Evolutionary conservation across 768 basidiomycete genomes (phyloP), one percentile per base, ranked within the genome.

Genomic region (Lentinula edodes): DNA sequence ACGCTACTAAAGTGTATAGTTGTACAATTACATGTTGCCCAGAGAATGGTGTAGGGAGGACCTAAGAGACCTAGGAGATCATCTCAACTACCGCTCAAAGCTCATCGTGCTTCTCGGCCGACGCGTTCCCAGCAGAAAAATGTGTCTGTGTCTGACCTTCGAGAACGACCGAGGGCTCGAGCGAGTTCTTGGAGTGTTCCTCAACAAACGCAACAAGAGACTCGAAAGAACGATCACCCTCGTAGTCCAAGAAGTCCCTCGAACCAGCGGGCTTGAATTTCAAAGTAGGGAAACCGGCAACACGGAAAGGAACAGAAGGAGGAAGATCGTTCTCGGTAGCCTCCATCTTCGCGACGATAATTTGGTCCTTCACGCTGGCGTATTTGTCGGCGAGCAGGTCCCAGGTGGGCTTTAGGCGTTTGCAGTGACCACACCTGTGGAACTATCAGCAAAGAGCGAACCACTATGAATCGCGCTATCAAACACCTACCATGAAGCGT

Each of bases 261-360:
- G 84, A 76, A 51, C 96, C 96, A 13, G 97, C 96, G 5, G 87
- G 82, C 78, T 95, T 95, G 83, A 99, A 96, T 73, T 98, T 98
- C 70, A 98, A 72, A 5, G 97, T 98, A 7, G 97, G 96, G 89
- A 93, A 95, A 43, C 93, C 92, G 60, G 79, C 69, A 62, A 98
- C 76, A 58, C 88, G 85, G 92, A 99, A 98, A 36, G 89, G 85
- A 62, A 89, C 85, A n/a, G 84, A 84, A 18, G 88, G 80, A 52
- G 97, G 96, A 15, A 99, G 82, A 72, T 99, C 97, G 73, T 99
- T 99, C 75, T 97, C 95, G 62, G 88, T 89, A 1, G 94, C 93
- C 66, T 99, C 97, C 79, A 98, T 87, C 78, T 98, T 98, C 69
- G 94, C 95, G 72, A 96, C 94, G 67, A 85, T 66, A 60, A 97